Conservation (phyloP, 1,284 basidiomycete genomes). For the Coriolopsis trogii region DNA sequence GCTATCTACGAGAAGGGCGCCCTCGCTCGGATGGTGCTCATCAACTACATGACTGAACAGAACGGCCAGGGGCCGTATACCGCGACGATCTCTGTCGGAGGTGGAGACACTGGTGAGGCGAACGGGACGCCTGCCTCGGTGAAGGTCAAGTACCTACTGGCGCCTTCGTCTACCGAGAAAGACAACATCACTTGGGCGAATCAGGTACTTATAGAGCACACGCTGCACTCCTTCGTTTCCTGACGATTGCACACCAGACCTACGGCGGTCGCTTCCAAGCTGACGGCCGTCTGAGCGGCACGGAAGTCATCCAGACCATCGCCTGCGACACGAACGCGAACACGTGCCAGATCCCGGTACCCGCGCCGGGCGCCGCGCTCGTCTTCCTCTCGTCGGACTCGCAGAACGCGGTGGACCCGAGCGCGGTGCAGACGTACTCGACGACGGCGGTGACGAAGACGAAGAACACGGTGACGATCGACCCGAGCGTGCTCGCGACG, state of each 20-base stretch:
- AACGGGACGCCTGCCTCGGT: conserved; percentile 46
- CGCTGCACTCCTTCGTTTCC: background rate
- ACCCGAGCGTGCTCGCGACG: conserved; percentile 37
- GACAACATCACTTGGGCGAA: conserved; percentile 75
- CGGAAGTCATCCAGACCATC: conserved; percentile 43
- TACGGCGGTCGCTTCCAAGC: conserved; percentile 65
- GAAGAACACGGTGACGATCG: conserved; percentile 34
- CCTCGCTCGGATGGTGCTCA: conserved; percentile 58
- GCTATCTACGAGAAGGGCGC: conserved; percentile 68
- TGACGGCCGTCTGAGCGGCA: conserved; percentile 51
- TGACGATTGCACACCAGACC: conserved; percentile 46
- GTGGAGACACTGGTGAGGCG: conserved; percentile 40
- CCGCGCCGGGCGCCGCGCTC: conserved; percentile 55
- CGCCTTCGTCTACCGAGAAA: conserved; percentile 60
- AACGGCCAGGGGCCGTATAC: conserved; percentile 53
- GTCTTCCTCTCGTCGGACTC: conserved; percentile 51
- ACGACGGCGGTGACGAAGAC: conserved; percentile 37
- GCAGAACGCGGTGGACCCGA: conserved; percentile 37
- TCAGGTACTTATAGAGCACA: conserved; percentile 21
- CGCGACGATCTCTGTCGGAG: conserved; percentile 47
- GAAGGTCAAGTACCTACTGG: conserved; percentile 54
- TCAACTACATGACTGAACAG: conserved; percentile 68
- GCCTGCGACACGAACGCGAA: conserved; percentile 44
- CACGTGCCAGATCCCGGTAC: conserved; percentile 49
- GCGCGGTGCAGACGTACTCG: conserved; percentile 41